Evolutionary conservation across 352 stramenopile genomes (phyloP), one percentile per base, ranked within the genome.

Genomic region (Globisporangium splendens): DNA sequence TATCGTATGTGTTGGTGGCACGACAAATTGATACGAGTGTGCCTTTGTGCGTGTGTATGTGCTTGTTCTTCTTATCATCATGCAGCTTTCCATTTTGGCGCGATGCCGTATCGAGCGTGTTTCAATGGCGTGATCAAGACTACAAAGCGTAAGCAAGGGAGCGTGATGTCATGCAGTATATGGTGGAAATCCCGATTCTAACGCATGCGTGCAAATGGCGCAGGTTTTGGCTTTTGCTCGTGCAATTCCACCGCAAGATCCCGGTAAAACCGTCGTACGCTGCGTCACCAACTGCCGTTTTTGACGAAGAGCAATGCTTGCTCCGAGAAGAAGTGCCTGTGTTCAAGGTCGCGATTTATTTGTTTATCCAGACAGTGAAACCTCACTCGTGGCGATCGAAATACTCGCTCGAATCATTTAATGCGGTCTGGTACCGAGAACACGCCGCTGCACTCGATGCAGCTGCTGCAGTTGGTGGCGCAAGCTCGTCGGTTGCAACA

Each of bases 331-430:
- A 77, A 15, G 67, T 94, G 38, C 85, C 82, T 0, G 72, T 92
- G 46, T 90, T 81, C 64, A 92, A 91, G 62, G 66, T 94, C 60
- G 78, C 59, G 31, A 83, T 90, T 61, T 89, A 89, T 46, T 59
- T 94, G 11, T 92, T 91, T 54, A 75, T 92, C 46, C 85, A 94
- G 63, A 88, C 78, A 1, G 83, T 91, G 31, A 89, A 88, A 54
- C 80, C 80, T 17, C 79, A 92, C 54, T 88, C 83, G 55, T 86
- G 72, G 77, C 77, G 79, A 39, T 63, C 72, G 43, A 89, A 89
- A 66, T 84, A 89, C 67, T 82, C 81, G 52, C 72, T 91, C 21
- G 80, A 91, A 42, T 78, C 76, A 28, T 91, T 87, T 59, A 90
- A 91, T 58, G 79, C 85, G 20, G 79, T 90, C 13, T 94, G 83